Base-by-base conservation (phyloP, 257 asterid genomes). In the Fraxinus cuspidata region DNA sequence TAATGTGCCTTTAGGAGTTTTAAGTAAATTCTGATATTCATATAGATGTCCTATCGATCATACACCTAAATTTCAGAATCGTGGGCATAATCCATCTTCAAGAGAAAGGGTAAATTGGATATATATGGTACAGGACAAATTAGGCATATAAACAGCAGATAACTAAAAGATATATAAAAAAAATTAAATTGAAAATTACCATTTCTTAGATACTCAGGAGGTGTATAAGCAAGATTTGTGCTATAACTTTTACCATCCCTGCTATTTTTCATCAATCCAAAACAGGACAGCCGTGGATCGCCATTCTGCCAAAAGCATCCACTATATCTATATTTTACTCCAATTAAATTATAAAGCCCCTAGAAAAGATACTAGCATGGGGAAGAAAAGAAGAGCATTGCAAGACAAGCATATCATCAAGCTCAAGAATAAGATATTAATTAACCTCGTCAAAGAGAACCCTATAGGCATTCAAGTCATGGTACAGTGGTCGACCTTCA, bases 231-330 rank as follows among this genome's bases (percentile, higher is more conserved):
- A 79, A 95, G 99, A 87, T 95, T 95, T 19, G 99, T 95, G 87
- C 99, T 95, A 81, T 95, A 93, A 83, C 99, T 91, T 88, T 90
- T 95, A 68, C 99, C 99, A 82, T 95, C 99, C 89, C 96, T 87
- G 91, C 99, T 95, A 86, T 95, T 95, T 85, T 95, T 95, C 96
- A 93, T 95, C 86, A 93, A 85, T 63, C 99, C 99, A 77, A 95
- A 95, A 87, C 97, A 95, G 64, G 99, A 95, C 81, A 95, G 96
- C 47, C 97, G 87, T 9, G 99, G 99, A 87, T 93, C 99, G 23
- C 97, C 99, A 78, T 83, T 89, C 99, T 95, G 94, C 85, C 71
- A 82, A 74, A 78, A 75, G 27, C 68, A 88, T 78, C 74, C 38
- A 74, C 28, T 75, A 71, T 77, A 72, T 83, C 35, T 77, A 78